A percentile compares a stretch with the other conserved stretches of the same genome.
Conservation (phyloP, 1,139 yeast species). For the Meyerozyma guilliermondii region DNA sequence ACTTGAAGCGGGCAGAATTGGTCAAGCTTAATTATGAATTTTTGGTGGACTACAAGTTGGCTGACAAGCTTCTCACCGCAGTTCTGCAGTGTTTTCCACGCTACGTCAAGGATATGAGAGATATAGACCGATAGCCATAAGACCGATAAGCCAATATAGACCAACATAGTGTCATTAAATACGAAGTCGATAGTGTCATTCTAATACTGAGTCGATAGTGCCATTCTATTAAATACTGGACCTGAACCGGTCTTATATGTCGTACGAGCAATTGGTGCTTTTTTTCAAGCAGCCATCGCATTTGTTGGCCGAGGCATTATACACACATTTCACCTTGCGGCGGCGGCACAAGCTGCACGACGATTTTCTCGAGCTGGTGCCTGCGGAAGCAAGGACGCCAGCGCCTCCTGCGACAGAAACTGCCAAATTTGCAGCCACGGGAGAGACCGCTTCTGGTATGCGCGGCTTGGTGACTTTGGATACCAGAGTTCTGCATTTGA, state of each 20-base stretch:
- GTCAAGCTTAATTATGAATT: constrained; percentile 40
- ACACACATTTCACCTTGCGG: constrained; percentile 35
- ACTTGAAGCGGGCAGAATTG: constrained; percentile 12
- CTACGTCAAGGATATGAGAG: neutral
- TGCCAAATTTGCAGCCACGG: neutral
- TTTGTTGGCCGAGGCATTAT: constrained; percentile 20
- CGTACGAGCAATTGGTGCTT: constrained; percentile 30
- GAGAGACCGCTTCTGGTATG: neutral
- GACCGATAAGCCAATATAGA: too few relatives aligned
- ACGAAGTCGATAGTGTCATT: too few relatives aligned
- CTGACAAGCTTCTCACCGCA: constrained; percentile 10
- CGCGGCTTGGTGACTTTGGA: neutral
- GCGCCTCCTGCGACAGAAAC: neutral
- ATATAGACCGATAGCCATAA: too few relatives aligned
- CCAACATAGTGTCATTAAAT: too few relatives aligned
- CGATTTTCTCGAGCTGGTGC: constrained; percentile 21
- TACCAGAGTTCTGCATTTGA: neutral
- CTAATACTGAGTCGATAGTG: too few relatives aligned
- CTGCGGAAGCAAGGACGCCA: neutral
- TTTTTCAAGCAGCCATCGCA: constrained; percentile 37
- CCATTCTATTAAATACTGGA: neutral
- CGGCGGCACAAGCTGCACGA: constrained; percentile 35
- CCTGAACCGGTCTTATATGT: neutral
- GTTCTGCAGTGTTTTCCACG: neutral
- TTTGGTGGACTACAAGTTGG: constrained; percentile 18